Conservation (phyloP, 176 grass and related monocot species). For the Calamus simplicifolius region DNA sequence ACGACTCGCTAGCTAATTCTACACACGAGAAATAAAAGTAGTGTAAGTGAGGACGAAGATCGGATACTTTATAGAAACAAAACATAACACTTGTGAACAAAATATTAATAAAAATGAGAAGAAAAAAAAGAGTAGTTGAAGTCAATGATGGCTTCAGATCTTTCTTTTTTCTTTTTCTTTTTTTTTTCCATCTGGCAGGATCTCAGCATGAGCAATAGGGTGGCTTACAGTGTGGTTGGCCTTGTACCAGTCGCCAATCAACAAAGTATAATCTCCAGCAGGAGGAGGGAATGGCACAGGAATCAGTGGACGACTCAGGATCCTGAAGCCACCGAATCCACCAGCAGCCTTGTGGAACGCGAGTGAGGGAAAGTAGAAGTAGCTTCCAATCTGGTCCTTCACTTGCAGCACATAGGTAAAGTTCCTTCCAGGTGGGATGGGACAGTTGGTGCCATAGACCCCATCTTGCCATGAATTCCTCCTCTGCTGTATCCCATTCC, state of each 20-base stretch:
- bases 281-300: conserved; percentile 86
- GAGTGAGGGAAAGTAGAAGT: conserved; percentile 93
- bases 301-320: conserved; percentile 77
- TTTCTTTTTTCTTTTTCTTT: too few species aligned
- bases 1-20: too few species aligned
- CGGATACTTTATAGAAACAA: too few species aligned
- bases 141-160: too few species aligned
- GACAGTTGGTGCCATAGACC: conserved; percentile 81
- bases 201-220: too few species aligned
- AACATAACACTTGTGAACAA: too few species aligned
- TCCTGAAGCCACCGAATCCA: conserved; percentile 71
- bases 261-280: conserved; percentile 57
- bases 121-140: too few species aligned
- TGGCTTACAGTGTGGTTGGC: conserved; percentile 62
- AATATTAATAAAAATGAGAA: too few species aligned
- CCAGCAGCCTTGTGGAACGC: conserved; percentile 91
- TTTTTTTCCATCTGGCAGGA: too few species aligned
- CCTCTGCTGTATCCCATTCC: conserved; percentile 84
- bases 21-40: too few species aligned
- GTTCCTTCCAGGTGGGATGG: conserved; percentile 68
- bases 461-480: conserved; percentile 87
- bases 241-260: conserved; percentile 93
- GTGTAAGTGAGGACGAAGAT: too few species aligned
- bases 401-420: conserved; percentile 84
- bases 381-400: conserved; percentile 96